Evolutionary conservation across 2,329 filamentous ascomycete species (phyloP).

Genomic region (Clarireedia homoeocarpa): DNA sequence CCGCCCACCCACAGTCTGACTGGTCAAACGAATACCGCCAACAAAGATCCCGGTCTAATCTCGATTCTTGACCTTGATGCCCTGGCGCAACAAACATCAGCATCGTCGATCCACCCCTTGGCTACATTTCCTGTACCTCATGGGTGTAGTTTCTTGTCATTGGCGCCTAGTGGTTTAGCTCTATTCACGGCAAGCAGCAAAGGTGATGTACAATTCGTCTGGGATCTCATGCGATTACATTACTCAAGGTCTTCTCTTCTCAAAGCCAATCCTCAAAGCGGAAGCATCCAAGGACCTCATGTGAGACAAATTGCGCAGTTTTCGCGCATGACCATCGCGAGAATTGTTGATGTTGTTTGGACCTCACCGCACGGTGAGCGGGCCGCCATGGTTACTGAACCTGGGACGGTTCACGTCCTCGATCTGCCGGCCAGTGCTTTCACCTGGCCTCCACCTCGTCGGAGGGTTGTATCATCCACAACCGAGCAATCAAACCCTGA

Average conservation of each 20-base stretch:
- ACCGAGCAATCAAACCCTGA: constrained; percentile 26
- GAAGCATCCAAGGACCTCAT: constrained; percentile 37
- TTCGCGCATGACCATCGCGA: constrained; percentile 83
- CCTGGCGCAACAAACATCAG: constrained; percentile 42
- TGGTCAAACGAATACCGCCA: constrained; percentile 39
- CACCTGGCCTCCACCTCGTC: constrained; percentile 65
- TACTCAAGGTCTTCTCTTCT: constrained; percentile 54
- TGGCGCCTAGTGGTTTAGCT: constrained; percentile 64
- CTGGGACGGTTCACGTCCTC: constrained; percentile 90
- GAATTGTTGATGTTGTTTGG: constrained; percentile 88
- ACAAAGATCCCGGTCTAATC: constrained; percentile 64
- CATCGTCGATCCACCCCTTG: constrained; percentile 45
- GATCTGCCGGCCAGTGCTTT: constrained; percentile 78
- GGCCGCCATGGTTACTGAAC: constrained; percentile 82
- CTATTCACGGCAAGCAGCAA: constrained; percentile 76
- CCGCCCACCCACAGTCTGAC: constrained; percentile 66
- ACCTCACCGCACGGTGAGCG: constrained; percentile 72
- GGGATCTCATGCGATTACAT: constrained; percentile 66
- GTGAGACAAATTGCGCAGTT: constrained; percentile 85
- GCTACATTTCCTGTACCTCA: constrained; percentile 64
- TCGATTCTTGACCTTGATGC: constrained; percentile 65
- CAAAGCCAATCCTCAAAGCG: constrained; percentile 41
- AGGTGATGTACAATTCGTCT: constrained; percentile 75
- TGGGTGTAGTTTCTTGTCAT: constrained; percentile 74
- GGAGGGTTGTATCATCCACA: constrained; percentile 25